A percentile compares a stretch with the other conserved stretches of the same genome.
phyloP scores from a whole-genome alignment of 2,329 filamentous ascomycete species.

The Penicillium sp. region DNA sequence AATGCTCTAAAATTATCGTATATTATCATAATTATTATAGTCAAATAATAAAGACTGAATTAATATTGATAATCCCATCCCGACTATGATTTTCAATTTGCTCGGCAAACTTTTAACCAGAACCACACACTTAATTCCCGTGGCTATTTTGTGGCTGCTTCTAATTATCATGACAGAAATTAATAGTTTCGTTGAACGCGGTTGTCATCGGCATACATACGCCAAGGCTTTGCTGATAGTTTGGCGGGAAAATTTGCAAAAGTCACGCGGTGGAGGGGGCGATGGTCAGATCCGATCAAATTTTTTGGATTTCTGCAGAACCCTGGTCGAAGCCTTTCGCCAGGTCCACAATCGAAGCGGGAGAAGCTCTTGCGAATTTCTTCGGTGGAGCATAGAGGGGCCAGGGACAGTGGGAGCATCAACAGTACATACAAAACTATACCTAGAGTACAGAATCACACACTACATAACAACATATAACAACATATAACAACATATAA shows the following conservation, averaged over 20 bases:
- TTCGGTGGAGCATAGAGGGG: constrained; percentile 41
- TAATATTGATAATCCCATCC: neutral
- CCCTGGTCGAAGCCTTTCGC: constrained; percentile 33
- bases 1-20: neutral
- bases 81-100: neutral
- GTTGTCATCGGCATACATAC: constrained; percentile 12
- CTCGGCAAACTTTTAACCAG: constrained; percentile 3
- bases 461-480: neutral
- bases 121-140: neutral
- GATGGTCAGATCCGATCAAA: constrained; percentile 24
- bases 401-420: constrained; percentile 17
- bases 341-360: constrained; percentile 48
- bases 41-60: neutral
- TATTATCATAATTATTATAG: neutral
- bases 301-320: constrained; percentile 34
- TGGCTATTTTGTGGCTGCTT: neutral
- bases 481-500: neutral
- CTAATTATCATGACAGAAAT: neutral
- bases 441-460: neutral
- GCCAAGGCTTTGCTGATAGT: constrained; percentile 18
- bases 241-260: constrained; percentile 3
- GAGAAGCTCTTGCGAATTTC: constrained; percentile 46
- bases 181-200: neutral
- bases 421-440: neutral
- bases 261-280: constrained; percentile 18